A percentile compares a stretch with the other conserved stretches of the same genome.
Conservation (phyloP, 257 asterid genomes). For the Plantago elongata region DNA sequence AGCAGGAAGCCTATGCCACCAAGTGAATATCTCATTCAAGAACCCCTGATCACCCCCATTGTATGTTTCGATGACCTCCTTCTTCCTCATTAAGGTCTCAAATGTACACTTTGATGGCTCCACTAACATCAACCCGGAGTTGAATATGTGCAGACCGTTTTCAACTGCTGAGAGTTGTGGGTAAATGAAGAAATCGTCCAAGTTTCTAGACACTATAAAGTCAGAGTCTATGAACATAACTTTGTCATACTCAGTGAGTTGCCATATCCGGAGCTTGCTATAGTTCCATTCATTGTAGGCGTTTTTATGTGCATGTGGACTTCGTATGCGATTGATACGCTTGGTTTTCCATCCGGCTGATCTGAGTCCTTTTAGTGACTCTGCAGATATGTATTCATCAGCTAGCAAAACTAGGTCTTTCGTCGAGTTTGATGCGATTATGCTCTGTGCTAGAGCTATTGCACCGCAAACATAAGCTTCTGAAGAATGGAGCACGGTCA, state of each 20-base stretch:
- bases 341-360: conserved; percentile 65
- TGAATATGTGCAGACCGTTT: conserved; percentile 44
- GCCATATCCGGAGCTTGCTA: conserved; percentile 79
- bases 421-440: conserved; percentile 45
- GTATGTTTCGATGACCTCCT: conserved; percentile 40
- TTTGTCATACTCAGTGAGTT: conserved; percentile 52
- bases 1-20: conserved; percentile 77
- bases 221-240: conserved; percentile 75
- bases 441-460: conserved; percentile 67
- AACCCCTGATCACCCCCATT: conserved; percentile 84
- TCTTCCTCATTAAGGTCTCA: conserved; percentile 42
- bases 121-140: conserved; percentile 65
- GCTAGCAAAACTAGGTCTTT: conserved; percentile 64
- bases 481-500: conserved; percentile 64
- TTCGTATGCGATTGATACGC: conserved; percentile 42
- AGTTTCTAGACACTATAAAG: conserved; percentile 37
- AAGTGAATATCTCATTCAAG: conserved; percentile 59
- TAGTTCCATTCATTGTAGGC: conserved; percentile 76
- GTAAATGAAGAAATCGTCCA: conserved; percentile 47
- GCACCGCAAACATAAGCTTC: conserved; percentile 82
- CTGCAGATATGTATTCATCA: conserved; percentile 42
- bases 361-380: conserved; percentile 37
- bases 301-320: conserved; percentile 35
- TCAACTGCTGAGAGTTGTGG: conserved; percentile 50
- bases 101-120: conserved; percentile 70